Evolutionary conservation across 192 early-diverging fungal species (phyloP), one percentile per base, ranked within the genome.

Genomic region (Phycomyces blakesleeanus): DNA sequence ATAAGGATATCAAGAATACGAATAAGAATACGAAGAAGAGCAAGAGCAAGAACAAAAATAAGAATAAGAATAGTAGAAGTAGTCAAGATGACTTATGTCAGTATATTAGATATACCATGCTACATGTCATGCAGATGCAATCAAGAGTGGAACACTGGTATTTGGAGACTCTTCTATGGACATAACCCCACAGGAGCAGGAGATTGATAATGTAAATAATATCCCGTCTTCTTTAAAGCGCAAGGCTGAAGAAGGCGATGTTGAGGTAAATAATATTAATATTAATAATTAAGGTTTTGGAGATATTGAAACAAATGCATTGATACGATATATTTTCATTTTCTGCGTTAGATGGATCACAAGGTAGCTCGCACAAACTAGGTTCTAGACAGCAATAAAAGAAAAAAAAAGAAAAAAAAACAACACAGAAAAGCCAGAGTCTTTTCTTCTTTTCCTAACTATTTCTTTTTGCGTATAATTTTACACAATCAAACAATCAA

Each of bases 61-160:
- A n/a, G n/a, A n/a, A n/a, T n/a, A n/a, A n/a, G n/a, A n/a, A n/a
- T n/a, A n/a, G n/a, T n/a, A n/a, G n/a, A n/a, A n/a, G n/a, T n/a
- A n/a, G 44, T 18, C 2, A 18, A 47, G 12, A 47, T n/a, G 11
- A 11, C 15, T 18, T 18, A 47, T 47, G 44, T n/a, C n/a, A n/a
- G 2, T 1, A n/a, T 14, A 14, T 47, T 68, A 82, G 81, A 83
- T 85, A 26, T 85, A 83, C 67, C 83, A 85, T 63, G 76, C 83
- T 9, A 83, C 81, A 11, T 85, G 83, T 51, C 75, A 83, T 67
- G 77, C 81, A 21, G 83, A 85, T 68, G 71, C 61, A 22, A 61
- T 62, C 5, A 59, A 60, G 50, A 68, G 51, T 57, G 42, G 51
- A 27, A 34, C 15, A 12, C 47, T 65, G 25, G 34, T 34, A 42